Evolutionary conservation across 768 basidiomycete species (phyloP), one percentile per base, ranked within the genome.

Genomic region (Candolleomyces efflorescens): DNA sequence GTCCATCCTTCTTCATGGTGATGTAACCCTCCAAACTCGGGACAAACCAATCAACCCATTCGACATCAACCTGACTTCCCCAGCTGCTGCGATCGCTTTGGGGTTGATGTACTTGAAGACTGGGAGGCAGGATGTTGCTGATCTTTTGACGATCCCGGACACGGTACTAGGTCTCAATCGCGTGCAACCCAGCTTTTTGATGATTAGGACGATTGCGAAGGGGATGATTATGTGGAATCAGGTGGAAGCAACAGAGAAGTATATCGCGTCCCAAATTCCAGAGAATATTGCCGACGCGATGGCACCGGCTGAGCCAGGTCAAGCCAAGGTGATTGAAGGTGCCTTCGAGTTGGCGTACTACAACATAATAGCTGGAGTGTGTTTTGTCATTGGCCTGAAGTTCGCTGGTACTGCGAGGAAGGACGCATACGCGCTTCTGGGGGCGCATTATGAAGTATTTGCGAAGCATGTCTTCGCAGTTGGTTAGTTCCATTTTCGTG

Each of bases 71-170:
- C 78, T 98, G 52, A 97, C 96, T 0, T 93, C 93, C 0, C 90
- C 96, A 0, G 91, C 94, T 3, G 94, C 96, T 2, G 86, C 93
- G 2, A 82, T 96, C 18, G 94, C 92, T 0, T 72, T 99, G 15
- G 94, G 90, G 1, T 70, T 99, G 22, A 97, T 97, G 93, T 98
- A 93, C 70, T 77, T 99, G 50, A 83, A 85, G 59, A 94, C 93
- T 0, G 85, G 85, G 44, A 82, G 93, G 32, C 78, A 81, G 61
- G 96, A 98, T 60, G 83, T 98, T 7, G 93, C 94, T 0, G 90
- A 92, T 57, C 84, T 93, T 39, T 75, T 98, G 20, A 81, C 82
- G 9, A 83, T 98, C 24, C 96, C 97, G 0, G 84, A 89, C 61
- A 91, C 92, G 0, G 76, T 87, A 3, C 75, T 90, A 23, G 84